Evolutionary conservation across 129 eudicot species (phyloP).

Genomic region (Kitagawia praeruptora): DNA sequence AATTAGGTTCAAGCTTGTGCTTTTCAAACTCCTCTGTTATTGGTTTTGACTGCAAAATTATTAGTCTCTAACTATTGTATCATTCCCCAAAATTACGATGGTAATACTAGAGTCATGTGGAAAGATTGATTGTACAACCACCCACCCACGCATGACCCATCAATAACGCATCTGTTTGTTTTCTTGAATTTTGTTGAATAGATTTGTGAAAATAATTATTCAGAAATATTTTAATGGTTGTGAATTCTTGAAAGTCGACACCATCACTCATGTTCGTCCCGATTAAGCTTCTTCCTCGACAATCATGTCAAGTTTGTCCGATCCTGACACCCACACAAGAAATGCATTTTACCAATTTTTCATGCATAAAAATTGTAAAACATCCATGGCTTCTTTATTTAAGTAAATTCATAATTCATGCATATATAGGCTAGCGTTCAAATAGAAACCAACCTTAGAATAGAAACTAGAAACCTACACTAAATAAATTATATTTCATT

Average conservation of each 20-base stretch:
- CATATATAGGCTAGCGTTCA: too few species aligned
- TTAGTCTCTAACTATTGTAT: neutral
- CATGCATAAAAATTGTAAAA: slow-evolving; percentile 11
- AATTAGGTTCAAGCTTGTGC: neutral
- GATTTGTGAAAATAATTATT: neutral
- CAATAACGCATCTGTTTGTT: slow-evolving; percentile 3
- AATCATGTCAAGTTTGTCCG: slow-evolving; percentile 9
- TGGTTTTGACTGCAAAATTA: neutral
- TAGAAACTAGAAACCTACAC: too few species aligned
- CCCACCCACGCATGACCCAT: neutral
- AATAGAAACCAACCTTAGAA: too few species aligned
- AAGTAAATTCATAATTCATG: too few species aligned
- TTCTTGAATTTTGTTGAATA: neutral
- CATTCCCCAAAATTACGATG: neutral
- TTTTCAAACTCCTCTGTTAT: neutral
- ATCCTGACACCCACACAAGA: neutral
- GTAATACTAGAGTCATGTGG: neutral
- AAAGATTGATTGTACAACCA: neutral
- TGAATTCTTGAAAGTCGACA: neutral
- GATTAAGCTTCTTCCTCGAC: slow-evolving; percentile 9
- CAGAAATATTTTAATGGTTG: neutral
- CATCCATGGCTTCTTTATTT: slow-evolving; percentile 1
- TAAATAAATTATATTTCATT: too few species aligned
- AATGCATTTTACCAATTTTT: slow-evolving; percentile 1
- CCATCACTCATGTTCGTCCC: neutral